Evolutionary conservation across 345 rosid species (phyloP).

Genomic region (Rubroshorea leprosula): DNA sequence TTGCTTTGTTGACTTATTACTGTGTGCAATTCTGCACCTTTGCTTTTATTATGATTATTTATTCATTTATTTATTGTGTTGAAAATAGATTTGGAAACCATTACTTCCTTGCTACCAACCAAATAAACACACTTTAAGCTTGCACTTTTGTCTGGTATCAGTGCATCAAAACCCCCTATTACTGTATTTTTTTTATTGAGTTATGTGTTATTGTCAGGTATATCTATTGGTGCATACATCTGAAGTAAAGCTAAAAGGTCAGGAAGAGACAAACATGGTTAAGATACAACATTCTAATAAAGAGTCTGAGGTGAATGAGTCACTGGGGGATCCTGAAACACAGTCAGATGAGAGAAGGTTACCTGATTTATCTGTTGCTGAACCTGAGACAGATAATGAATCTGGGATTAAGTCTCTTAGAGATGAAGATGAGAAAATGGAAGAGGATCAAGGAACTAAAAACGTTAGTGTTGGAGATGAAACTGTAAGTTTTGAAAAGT

Average conservation of each 20-base stretch:
- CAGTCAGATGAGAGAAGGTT: conserved; percentile 24
- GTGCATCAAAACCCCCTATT: too few species aligned
- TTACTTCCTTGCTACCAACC: too few species aligned
- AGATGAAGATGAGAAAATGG: conserved; percentile 28
- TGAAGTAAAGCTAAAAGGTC: conserved; percentile 35
- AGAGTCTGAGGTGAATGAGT: conserved; percentile 21
- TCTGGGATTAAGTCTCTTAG: conserved; percentile 16
- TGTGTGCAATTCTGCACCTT: not conserved
- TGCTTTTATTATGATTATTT: not conserved
- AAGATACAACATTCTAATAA: conserved; percentile 18
- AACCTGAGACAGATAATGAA: conserved; percentile 25
- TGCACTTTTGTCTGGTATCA: not conserved
- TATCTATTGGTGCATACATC: conserved; percentile 55
- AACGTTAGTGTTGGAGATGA: conserved; percentile 12
- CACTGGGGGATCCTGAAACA: conserved; percentile 21
- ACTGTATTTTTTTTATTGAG: too few species aligned
- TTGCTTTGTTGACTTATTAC: not conserved
- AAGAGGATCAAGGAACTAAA: conserved; percentile 28
- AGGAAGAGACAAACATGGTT: conserved; percentile 19
- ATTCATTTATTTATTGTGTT: not conserved
- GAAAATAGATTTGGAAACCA: too few species aligned
- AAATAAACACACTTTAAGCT: too few species aligned
- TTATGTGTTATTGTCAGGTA: conserved; percentile 34
- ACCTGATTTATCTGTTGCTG: conserved; percentile 28
- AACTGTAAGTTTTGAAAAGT: conserved; percentile 17